phyloP scores from a whole-genome alignment of 2,329 filamentous ascomycete genomes.

The Penicillium sp. region DNA sequence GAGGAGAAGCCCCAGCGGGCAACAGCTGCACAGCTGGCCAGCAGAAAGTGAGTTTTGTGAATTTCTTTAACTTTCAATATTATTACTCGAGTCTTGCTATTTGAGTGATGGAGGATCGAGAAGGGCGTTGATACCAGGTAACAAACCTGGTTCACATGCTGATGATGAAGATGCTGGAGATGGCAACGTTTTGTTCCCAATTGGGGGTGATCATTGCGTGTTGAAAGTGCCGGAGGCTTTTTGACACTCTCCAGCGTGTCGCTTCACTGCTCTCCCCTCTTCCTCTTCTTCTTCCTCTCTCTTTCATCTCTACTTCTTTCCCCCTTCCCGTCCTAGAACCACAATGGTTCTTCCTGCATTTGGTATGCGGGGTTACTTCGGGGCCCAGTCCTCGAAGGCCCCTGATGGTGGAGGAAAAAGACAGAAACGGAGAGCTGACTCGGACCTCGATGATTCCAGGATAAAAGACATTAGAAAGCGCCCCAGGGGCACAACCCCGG shows the following conservation, averaged over 20 bases:
- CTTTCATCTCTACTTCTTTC: neutral
- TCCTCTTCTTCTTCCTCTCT: neutral
- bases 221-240: neutral
- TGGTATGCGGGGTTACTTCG: too few species aligned
- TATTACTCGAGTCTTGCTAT: neutral
- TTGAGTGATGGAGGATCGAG: neutral
- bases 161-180: neutral
- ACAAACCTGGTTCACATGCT: neutral
- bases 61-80: neutral
- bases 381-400: neutral
- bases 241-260: neutral
- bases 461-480: conserved; percentile 30
- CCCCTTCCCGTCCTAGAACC: neutral
- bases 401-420: neutral
- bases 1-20: conserved; percentile 51
- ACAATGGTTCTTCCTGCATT: too few species aligned
- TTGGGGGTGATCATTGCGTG: neutral
- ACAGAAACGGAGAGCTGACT: neutral
- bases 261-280: neutral
- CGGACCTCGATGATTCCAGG: conserved; percentile 14
- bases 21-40: conserved; percentile 56
- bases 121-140: neutral
- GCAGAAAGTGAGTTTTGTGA: conserved; percentile 53
- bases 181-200: neutral
- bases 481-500: conserved; percentile 17